phyloP scores from a whole-genome alignment of 2,329 filamentous ascomycete species.

The Dothidotthia symphoricarpi region DNA sequence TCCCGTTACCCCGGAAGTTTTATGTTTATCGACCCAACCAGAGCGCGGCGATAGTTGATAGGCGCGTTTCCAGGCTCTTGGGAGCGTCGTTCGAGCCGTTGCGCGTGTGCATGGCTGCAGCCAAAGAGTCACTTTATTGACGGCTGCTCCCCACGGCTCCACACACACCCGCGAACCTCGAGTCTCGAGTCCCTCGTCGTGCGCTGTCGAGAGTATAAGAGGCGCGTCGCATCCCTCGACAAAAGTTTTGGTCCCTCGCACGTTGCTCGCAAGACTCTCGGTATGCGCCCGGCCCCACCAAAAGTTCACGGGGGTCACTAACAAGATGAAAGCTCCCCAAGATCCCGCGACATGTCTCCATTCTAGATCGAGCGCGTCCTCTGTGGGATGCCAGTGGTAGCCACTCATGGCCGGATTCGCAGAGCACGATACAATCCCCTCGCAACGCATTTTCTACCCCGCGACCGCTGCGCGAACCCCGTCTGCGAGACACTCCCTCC shows the following conservation, averaged over 20 bases:
- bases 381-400: conserved; percentile 34
- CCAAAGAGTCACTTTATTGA: conserved; percentile 29
- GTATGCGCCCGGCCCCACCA: conserved; percentile 32
- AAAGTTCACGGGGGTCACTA: conserved; percentile 22
- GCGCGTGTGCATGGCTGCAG: conserved; percentile 8
- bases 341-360: conserved; percentile 28
- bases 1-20: conserved; percentile 8
- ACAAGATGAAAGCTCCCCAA: conserved; percentile 23
- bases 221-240: conserved; percentile 13
- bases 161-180: conserved; percentile 11
- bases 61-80: conserved; percentile 6
- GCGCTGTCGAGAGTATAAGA: conserved; percentile 18
- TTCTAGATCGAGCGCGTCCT: conserved; percentile 29
- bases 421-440: conserved; percentile 23
- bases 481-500: conserved; percentile 40
- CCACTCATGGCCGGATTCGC: conserved; percentile 39
- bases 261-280: conserved; percentile 23
- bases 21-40: conserved; percentile 1
- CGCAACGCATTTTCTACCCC: conserved; percentile 15
- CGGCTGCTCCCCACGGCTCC: conserved; percentile 24
- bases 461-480: conserved; percentile 15
- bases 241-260: conserved; percentile 13
- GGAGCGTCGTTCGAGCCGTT: conserved; percentile 5
- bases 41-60: conserved; percentile 6
- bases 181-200: conserved; percentile 11